phyloP scores from a whole-genome alignment of 1,284 basidiomycete species.

The Vanrija sp. region DNA sequence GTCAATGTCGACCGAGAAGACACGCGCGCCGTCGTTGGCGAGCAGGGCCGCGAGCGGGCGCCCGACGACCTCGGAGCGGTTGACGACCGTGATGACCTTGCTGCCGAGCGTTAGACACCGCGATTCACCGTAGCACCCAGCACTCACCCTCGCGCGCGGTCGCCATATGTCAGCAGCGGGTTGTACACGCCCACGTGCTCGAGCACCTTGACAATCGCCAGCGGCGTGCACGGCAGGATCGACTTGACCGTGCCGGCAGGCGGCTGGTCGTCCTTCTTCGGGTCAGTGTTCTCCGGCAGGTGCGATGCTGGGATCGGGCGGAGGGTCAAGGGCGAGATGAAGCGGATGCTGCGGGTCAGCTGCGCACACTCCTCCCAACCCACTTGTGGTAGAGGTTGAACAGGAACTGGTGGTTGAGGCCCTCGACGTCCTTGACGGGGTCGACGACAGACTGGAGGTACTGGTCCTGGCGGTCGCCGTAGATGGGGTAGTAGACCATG shows the following conservation, averaged over 20 bases:
- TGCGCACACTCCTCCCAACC: conserved; percentile 23
- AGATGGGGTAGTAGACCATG: conserved; percentile 96
- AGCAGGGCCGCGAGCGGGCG: conserved; percentile 84
- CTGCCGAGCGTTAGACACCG: conserved; percentile 4
- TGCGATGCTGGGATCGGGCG: conserved; percentile 43
- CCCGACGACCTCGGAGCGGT: conserved; percentile 73
- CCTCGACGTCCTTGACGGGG: conserved; percentile 95
- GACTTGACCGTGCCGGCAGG: conserved; percentile 57
- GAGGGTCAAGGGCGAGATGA: conserved; percentile 51
- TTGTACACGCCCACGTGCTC: conserved; percentile 92
- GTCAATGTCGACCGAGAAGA: conserved; percentile 87
- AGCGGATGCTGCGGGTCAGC: conserved; percentile 59
- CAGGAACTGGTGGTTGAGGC: conserved; percentile 90
- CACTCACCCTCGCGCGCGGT: conserved; percentile 74
- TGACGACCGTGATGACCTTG: conserved; percentile 31
- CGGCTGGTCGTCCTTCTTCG: conserved; percentile 55
- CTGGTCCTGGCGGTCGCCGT: conserved; percentile 82
- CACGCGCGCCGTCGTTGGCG: conserved; percentile 86
- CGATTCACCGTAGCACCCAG: background rate
- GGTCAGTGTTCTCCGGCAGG: conserved; percentile 33
- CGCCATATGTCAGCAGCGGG: conserved; percentile 82
- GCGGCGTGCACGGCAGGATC: conserved; percentile 92
- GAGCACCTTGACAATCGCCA: conserved; percentile 92
- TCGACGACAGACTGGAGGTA: conserved; percentile 79
- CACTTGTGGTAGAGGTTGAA: conserved; percentile 97